Evolutionary conservation across 1,139 yeast species (phyloP).

Genomic region (Candida freyschussii): DNA sequence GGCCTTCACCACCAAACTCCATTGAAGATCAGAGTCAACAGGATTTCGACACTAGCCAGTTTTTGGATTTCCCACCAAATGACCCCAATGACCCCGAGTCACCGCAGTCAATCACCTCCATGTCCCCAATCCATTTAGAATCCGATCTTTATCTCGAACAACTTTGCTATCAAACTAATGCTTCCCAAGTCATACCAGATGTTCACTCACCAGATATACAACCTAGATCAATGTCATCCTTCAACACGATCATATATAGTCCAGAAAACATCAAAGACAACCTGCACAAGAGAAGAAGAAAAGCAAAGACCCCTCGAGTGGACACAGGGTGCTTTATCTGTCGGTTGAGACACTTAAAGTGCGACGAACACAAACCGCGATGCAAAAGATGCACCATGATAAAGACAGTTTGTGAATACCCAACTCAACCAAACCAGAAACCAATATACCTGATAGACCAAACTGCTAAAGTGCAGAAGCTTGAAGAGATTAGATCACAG

Average conservation of each 20-base stretch:
- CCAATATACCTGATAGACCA: conserved; percentile 10
- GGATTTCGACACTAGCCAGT: too few relatives aligned
- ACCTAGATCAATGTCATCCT: neutral
- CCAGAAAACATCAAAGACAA: neutral
- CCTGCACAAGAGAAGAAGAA: conserved; percentile 3
- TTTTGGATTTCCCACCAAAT: too few relatives aligned
- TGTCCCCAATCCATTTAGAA: too few relatives aligned
- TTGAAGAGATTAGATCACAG: conserved; percentile 10
- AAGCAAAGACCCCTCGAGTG: conserved; percentile 26
- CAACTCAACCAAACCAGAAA: conserved; percentile 2
- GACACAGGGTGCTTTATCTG: conserved; percentile 49
- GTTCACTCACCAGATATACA: too few relatives aligned
- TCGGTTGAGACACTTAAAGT: conserved; percentile 44
- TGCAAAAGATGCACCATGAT: conserved; percentile 25
- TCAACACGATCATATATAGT: conserved; percentile 1
- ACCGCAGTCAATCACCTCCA: too few relatives aligned
- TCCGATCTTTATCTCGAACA: too few relatives aligned
- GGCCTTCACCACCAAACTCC: too few relatives aligned
- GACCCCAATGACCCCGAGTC: too few relatives aligned
- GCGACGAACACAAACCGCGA: conserved; percentile 34
- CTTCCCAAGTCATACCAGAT: neutral
- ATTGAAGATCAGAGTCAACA: too few relatives aligned
- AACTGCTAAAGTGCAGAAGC: conserved; percentile 3
- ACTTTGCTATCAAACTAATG: too few relatives aligned
- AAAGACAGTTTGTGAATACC: conserved; percentile 12